phyloP scores from a whole-genome alignment of 108 stramenopile species.

The Asterionellopsis glacialis region DNA sequence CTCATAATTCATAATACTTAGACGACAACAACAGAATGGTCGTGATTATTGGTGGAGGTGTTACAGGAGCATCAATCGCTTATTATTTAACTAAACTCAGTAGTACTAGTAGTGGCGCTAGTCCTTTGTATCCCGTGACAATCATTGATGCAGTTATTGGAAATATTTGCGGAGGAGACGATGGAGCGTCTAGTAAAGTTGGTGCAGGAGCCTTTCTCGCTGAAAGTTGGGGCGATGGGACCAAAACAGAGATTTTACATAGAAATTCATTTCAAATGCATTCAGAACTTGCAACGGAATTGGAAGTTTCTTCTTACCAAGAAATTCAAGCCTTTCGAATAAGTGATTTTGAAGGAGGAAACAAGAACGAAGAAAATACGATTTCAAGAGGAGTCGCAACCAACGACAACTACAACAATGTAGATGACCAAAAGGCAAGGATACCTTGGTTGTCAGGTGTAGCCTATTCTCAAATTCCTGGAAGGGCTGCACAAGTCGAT shows the following conservation, averaged over 20 bases:
- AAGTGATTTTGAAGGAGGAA: not conserved
- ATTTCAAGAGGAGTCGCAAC: not conserved
- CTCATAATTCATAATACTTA: too few relatives aligned
- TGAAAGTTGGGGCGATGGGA: not conserved
- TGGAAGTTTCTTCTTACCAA: conserved; percentile 7
- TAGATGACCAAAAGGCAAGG: too few relatives aligned
- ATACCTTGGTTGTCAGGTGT: too few relatives aligned
- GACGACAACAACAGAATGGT: conserved; percentile 16
- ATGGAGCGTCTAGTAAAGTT: conserved; percentile 12
- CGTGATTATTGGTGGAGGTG: conserved; percentile 20
- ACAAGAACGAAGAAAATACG: conserved; percentile 1
- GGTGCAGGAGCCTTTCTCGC: not conserved
- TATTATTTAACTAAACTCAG: conserved; percentile 13
- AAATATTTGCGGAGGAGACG: conserved; percentile 6
- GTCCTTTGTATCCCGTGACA: not conserved
- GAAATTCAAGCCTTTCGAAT: conserved; percentile 5
- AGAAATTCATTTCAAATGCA: conserved; percentile 18
- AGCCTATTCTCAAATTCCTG: not conserved
- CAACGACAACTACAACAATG: too few relatives aligned
- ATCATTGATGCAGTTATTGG: too few relatives aligned
- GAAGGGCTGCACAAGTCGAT: conserved; percentile 18
- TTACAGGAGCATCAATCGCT: conserved; percentile 18
- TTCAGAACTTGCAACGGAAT: conserved; percentile 14
- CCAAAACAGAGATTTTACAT: conserved; percentile 6
- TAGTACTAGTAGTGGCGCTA: not conserved